Conservation (phyloP, 2,329 filamentous ascomycete genomes). For the Cercospora nicotianae region DNA sequence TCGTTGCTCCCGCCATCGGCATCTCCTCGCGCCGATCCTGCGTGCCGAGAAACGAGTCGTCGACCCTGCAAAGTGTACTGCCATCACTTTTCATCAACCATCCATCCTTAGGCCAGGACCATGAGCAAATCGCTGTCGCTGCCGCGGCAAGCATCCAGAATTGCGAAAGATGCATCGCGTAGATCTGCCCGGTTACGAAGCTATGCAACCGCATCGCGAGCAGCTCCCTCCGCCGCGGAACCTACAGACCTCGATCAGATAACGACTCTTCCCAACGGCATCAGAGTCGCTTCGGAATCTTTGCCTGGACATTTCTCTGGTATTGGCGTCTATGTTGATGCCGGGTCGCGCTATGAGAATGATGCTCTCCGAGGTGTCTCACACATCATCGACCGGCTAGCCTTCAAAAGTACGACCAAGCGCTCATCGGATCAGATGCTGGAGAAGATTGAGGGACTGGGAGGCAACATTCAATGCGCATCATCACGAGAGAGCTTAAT, state of each 20-base stretch:
- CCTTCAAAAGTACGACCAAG: conserved; percentile 81
- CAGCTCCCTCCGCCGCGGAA: conserved; percentile 56
- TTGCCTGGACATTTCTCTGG: conserved; percentile 92
- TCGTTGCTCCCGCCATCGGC: conserved; percentile 1
- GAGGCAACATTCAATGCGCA: conserved; percentile 95
- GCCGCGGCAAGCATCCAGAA: conserved; percentile 32
- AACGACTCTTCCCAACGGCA: conserved; percentile 85
- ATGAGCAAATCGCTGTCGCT: conserved; percentile 37
- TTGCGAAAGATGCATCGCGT: conserved; percentile 21
- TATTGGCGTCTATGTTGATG: conserved; percentile 93
- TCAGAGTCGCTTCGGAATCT: conserved; percentile 92
- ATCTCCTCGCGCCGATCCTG: conserved; percentile 1
- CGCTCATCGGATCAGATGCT: conserved; percentile 80
- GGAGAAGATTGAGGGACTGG: conserved; percentile 80
- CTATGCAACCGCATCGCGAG: conserved; percentile 34
- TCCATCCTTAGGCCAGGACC: conserved; percentile 14
- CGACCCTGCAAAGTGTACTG: conserved; percentile 6
- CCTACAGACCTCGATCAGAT: conserved; percentile 83
- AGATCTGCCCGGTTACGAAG: conserved; percentile 20
- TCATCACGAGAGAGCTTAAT: conserved; percentile 94
- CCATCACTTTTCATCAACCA: conserved; percentile 1
- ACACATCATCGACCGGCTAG: conserved; percentile 92
- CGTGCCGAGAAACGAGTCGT: conserved; percentile 5
- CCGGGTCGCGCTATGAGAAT: conserved; percentile 91
- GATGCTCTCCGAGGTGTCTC: conserved; percentile 81